These are phyloP conservation scores for Jamesozyma spencerorum DNA, from an alignment of 805 yeast species.

Conservation along the genomic window DNA sequence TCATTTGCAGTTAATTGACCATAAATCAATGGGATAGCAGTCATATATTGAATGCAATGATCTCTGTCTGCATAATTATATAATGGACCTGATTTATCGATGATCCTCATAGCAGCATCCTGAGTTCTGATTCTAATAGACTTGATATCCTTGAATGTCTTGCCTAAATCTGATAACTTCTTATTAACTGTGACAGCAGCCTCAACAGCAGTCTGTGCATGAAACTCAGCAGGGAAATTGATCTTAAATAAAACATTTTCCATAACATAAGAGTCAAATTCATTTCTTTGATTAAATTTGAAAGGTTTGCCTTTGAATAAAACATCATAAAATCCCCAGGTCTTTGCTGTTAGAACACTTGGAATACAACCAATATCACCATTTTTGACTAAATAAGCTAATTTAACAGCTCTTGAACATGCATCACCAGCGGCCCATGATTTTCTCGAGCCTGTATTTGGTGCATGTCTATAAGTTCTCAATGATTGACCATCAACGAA, in stretches of 20 bases:
- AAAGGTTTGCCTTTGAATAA: slow-evolving; percentile 44
- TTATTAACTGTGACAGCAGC: slow-evolving; percentile 41
- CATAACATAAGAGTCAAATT: slow-evolving; percentile 51
- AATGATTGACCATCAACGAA: slow-evolving; percentile 52
- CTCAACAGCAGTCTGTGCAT: slow-evolving; percentile 57
- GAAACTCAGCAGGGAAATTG: slow-evolving; percentile 58
- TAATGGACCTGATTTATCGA: slow-evolving; percentile 50
- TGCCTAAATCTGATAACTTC: slow-evolving; percentile 33
- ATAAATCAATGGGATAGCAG: slow-evolving; percentile 45
- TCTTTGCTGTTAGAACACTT: slow-evolving; percentile 45
- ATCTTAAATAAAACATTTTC: slow-evolving; percentile 53
- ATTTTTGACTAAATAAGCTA: slow-evolving; percentile 42
- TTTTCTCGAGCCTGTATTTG: slow-evolving; percentile 54
- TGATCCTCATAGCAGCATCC: slow-evolving; percentile 52
- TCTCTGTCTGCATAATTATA: slow-evolving; percentile 58
- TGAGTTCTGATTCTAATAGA: slow-evolving; percentile 45
- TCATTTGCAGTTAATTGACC: slow-evolving; percentile 53
- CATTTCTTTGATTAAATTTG: slow-evolving; percentile 38
- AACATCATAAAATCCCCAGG: slow-evolving; percentile 61
- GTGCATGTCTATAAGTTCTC: slow-evolving; percentile 56
- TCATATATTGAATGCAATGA: slow-evolving; percentile 58
- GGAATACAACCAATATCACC: slow-evolving; percentile 48
- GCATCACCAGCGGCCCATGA: slow-evolving; percentile 68
- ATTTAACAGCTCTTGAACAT: slow-evolving; percentile 47
- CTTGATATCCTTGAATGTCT: slow-evolving; percentile 40